Evolutionary conservation across 805 yeast genomes (phyloP), one percentile per base, ranked within the genome.

Genomic region (Yarrowia keelungensis): DNA sequence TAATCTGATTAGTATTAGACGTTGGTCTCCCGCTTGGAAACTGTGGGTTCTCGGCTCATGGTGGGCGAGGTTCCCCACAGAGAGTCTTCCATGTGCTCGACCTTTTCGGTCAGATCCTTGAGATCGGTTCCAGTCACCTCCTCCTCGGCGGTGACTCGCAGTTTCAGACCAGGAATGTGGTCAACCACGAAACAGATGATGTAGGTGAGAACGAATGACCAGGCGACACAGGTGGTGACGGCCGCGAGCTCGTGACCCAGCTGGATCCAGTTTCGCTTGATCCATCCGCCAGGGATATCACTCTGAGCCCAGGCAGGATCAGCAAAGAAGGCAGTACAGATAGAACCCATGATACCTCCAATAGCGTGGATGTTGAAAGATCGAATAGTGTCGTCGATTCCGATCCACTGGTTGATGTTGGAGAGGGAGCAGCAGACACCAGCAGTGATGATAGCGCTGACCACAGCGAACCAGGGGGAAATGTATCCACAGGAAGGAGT

Each of bases 401-500:
- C 81, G 5, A 78, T 69, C 80, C 81, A 79, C 69, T 78, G 77
- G 74, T 81, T 81, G 71, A 80, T 74, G 45, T 73, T 71, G 50
- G 79, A 73, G 19, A 77, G 71, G 36, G 77, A 70, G 59, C 83
- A 78, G 71, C 85, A 83, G 56, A 75, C 71, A 10, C 72, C 74
- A 5, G 80, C 83, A 53, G 79, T 80, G 67, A 83, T 77, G 32
- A 78, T 71, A 0, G 84, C 80, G 1, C 83, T 80, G 16, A 82
- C 77, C 9, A 81, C 79, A 1, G 85, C 81, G 70, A 82, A 82
- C 80, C 62, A 56, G 15, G 62, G 62, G 2, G 62, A 56, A 10
- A 56, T n/a, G 47, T 39, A 56, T 72, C 98, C 98, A 39, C 98
- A 97, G 74, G 94, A 97, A 70, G 98, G 98, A 5, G 98, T 93